phyloP scores from a whole-genome alignment of 106 monocot species.

The Acanthochlamys bracteata region DNA sequence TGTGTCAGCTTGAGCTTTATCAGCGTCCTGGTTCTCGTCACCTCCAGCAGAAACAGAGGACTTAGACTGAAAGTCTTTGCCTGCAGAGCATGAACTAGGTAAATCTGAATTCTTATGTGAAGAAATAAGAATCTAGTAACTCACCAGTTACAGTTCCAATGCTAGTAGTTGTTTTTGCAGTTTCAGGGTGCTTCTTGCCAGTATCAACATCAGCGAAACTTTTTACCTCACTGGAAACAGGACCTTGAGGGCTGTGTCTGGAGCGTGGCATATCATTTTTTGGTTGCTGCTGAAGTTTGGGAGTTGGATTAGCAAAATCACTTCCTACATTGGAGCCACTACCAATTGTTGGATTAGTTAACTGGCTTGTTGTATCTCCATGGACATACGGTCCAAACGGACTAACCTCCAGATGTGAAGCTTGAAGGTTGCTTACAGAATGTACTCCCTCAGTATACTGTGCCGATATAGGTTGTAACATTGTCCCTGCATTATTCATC shows the following conservation, averaged over 20 bases:
- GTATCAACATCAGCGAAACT: constrained; percentile 2
- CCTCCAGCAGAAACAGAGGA: neutral
- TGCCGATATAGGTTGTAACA: constrained; percentile 1
- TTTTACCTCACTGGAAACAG: constrained; percentile 4
- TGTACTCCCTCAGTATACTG: constrained; percentile 1
- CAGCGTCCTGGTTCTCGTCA: neutral
- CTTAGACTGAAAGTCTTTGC: too few species aligned
- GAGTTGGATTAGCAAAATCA: constrained; percentile 45
- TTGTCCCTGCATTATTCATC: neutral
- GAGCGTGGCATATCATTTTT: constrained; percentile 9
- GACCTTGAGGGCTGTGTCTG: constrained; percentile 7
- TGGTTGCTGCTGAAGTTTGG: constrained; percentile 10
- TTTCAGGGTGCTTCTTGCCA: constrained; percentile 1
- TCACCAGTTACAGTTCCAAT: neutral
- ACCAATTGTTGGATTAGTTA: neutral
- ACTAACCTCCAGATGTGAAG: neutral
- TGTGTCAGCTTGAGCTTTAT: neutral
- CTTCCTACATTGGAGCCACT: constrained; percentile 7
- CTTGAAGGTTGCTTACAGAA: neutral
- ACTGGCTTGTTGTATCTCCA: neutral
- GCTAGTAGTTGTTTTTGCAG: constrained; percentile 5
- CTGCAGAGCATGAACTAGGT: neutral
- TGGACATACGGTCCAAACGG: neutral
- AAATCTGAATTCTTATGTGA: neutral
- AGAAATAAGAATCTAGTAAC: constrained; percentile 2